Evolutionary conservation across 2,329 filamentous ascomycete species (phyloP).

Genomic region (Domatiomyces globalis): DNA sequence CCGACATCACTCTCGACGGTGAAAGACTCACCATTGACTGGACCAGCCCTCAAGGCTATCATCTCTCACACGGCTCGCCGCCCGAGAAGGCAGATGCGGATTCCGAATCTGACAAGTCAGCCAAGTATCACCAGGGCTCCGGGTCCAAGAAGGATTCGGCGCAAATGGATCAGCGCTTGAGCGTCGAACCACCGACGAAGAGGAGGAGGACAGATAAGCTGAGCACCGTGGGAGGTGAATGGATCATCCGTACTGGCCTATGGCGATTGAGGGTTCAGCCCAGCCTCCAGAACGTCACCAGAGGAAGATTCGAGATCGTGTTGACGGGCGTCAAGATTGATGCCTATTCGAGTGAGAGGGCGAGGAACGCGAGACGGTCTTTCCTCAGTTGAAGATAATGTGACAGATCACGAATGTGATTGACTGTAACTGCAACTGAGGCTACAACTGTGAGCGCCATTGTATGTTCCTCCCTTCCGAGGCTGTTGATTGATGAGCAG

Average conservation of each 20-base stretch:
- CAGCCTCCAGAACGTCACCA: constrained; percentile 23
- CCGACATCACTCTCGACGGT: constrained; percentile 30
- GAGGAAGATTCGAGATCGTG: constrained; percentile 51
- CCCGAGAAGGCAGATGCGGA: constrained; percentile 4
- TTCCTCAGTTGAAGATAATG: constrained; percentile 78
- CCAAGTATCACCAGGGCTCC: constrained; percentile 5
- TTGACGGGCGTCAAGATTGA: constrained; percentile 66
- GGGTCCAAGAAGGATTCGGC: constrained; percentile 12
- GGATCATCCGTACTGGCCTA: constrained; percentile 54
- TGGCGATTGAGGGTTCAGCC: constrained; percentile 57
- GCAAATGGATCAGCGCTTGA: constrained; percentile 1
- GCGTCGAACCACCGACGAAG: constrained; percentile 1
- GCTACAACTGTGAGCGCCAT: constrained; percentile 61
- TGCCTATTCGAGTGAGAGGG: constrained; percentile 50
- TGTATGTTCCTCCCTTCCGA: no score
- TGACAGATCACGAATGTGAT: constrained; percentile 90
- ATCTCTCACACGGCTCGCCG: constrained; percentile 9
- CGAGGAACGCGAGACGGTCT: constrained; percentile 48
- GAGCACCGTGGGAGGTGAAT: constrained; percentile 24
- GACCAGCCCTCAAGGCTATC: constrained; percentile 7
- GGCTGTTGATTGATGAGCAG: no score
- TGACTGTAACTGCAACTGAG: no score
- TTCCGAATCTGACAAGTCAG: neutral
- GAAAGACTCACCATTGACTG: constrained; percentile 19
- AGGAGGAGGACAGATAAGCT: constrained; percentile 10